Evolutionary conservation across 768 basidiomycete species (phyloP), one percentile per base, ranked within the genome.

Genomic region (Cyathus striatus): DNA sequence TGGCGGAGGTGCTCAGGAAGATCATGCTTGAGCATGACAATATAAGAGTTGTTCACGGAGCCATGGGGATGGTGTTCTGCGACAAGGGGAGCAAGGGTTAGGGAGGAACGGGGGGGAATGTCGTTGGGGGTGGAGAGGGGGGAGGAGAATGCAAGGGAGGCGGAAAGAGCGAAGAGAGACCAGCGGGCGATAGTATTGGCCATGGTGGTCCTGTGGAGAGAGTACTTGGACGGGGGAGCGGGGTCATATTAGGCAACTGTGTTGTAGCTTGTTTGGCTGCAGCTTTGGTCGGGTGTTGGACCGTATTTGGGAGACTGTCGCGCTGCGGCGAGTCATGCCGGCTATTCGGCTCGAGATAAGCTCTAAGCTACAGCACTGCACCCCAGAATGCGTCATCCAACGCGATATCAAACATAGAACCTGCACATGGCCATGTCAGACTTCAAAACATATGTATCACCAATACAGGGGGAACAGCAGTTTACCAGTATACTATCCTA

Each of bases 41-140:
- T 91, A 69, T 97, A 98, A n/a, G 90, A 88, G 72, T 94, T 86
- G 69, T 86, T 83, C 60, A 94, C 68, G 44, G 78, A 70, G 40
- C 83, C 81, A 63, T 87, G 81, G 41, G 79, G 76, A 56, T 86
- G 82, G 48, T 78, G 66, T 27, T 66, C 66, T 26, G 69, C 73
- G 42, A 75, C 49, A 40, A 89, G 64, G 23, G 86, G 86, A 6
- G 86, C 87, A 38, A 81, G 60, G 13, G 68, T 51, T 34, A 75
- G 66, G 18, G 73, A 63, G 36, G 70, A 69, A 30, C 57, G 50
- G 13, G 63, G 55, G 20, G 55, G 49, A 30, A 60, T 36, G 37
- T 54, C 50, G 45, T 61, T 55, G 23, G 66, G 56, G 46, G 75
- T 78, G 42, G 75, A 75, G 42, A 77, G 70, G n/a, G 76, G 76